Evolutionary conservation across 148 eudicot genomes (phyloP).

Genomic region (Rhododendron vialii): DNA sequence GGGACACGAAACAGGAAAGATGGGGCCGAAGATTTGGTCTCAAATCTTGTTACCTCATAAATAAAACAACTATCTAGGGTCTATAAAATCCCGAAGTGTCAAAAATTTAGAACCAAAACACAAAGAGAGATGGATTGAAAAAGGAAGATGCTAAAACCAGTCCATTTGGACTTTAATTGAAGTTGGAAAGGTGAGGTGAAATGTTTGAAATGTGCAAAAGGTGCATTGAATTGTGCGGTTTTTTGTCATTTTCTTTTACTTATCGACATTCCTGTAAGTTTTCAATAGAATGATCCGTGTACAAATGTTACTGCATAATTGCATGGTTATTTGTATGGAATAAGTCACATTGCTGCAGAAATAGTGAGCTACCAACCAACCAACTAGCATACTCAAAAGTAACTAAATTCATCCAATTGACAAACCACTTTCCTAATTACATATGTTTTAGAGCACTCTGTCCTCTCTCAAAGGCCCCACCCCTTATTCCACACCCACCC

Average conservation of each 20-base stretch:
- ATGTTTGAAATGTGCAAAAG: neutral
- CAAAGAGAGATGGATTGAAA: neutral
- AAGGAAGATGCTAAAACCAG: too few relatives aligned
- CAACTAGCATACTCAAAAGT: neutral
- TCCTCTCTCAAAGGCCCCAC: constrained; percentile 7
- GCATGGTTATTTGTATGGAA: neutral
- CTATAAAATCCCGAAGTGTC: neutral
- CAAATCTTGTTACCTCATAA: neutral
- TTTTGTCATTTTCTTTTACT: neutral
- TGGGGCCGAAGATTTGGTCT: neutral
- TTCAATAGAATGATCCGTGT: neutral
- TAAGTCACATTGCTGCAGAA: neutral
- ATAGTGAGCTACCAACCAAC: constrained; percentile 4
- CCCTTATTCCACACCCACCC: constrained; percentile 15
- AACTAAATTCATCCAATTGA: neutral
- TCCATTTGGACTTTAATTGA: too few relatives aligned
- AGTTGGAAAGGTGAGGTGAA: neutral
- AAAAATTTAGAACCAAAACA: neutral
- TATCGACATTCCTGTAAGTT: neutral
- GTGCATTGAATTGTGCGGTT: neutral
- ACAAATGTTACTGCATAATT: neutral
- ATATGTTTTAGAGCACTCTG: constrained; percentile 7
- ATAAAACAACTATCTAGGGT: neutral
- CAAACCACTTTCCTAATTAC: constrained; percentile 7
- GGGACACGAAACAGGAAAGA: neutral